Evolutionary conservation across 129 eudicot genomes (phyloP), one percentile per base, ranked within the genome.

Genomic region (Lonicera japonica): DNA sequence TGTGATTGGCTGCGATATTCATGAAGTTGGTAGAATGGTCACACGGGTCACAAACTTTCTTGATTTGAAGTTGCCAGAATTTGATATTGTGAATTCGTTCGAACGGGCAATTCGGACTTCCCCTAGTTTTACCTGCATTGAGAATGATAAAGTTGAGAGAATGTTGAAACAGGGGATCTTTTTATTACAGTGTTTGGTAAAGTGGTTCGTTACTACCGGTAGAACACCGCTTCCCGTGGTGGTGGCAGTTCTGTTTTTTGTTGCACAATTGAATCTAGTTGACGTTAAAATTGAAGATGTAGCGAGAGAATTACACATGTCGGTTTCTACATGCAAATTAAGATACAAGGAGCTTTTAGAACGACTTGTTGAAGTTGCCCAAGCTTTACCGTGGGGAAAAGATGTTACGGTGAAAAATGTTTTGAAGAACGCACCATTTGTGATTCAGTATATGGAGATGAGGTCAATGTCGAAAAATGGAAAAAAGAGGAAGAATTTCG

Each of bases 181-280:
- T 59, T 75, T 91, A 73, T 46, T 87, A 43, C 95, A 84, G 41
- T 91, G 97, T 74, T 61, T 80, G 79, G 48, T 90, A 15, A 83
- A 81, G 76, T 90, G 97, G 97, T 90, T 55, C 58, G 57, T 90
- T 65, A 80, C 95, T 13, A 90, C 94, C 0, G 97, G 97, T 47
- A 71, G 97, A 72, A 67, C 83, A 73, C 97, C 95, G 1, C 70
- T 77, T 63, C 95, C 86, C 12, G 84, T 75, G 21, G 97, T 79
- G 69, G 86, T 77, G 69, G 84, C 95, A 1, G 85, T 83, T 54
- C 56, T 90, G 64, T 87, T 73, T 11, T 81, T 86, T 66, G 80
- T 89, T 51, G 86, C 72, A 0, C 65, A 75, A 15, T 52, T 90
- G 71, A 90, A 90, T 69, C 75, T 68, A 12, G 65, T 81, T 29